Evolutionary conservation across 352 stramenopile genomes (phyloP), one percentile per base, ranked within the genome.

Genomic region (Globisporangium camurandrum): DNA sequence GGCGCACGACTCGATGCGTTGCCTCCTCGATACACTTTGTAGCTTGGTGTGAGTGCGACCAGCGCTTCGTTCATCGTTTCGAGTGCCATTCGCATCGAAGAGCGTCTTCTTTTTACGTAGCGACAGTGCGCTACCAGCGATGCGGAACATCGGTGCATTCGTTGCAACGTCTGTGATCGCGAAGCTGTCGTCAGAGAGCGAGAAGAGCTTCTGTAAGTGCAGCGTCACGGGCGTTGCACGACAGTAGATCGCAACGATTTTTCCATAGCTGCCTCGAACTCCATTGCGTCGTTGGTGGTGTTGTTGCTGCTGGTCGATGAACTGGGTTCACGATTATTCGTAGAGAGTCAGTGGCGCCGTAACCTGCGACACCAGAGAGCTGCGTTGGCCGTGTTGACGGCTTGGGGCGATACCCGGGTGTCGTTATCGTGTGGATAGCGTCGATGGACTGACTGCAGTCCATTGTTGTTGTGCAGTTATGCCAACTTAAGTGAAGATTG

Each of bases 171-270:
- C 60, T 22, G 47, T 49, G 53, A 71, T 61, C 12, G 46, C 36
- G 37, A 68, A 71, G 22, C 61, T 49, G 50, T 72, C 60, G 16
- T 56, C 59, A 1, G 57, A 69, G 20, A 53, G 33, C 14, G 59
- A 59, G 19, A 26, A 60, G 27, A 41, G 39, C 34, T 64, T 62
- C 30, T 69, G 51, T 16, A 71, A 14, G 46, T 66, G 59, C 22
- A 71, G 49, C 40, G 59, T 67, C 19, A 63, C 22, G 2, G 53
- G 44, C 6, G 10, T 39, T 8, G 49, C 34, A 33, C 33, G 44
- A 37, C 57, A 66, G 28, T 60, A 67, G 47, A 54, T 46, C 24
- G 22, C 47, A 4, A 30, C 34, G 38, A 54, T 37, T 9, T 10
- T 24, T 20, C 42, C 41, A 8, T 23, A 14, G 10, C 40, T 30